Conservation (phyloP, 352 stramenopile species). For the Chrysophaeum taylorii region DNA sequence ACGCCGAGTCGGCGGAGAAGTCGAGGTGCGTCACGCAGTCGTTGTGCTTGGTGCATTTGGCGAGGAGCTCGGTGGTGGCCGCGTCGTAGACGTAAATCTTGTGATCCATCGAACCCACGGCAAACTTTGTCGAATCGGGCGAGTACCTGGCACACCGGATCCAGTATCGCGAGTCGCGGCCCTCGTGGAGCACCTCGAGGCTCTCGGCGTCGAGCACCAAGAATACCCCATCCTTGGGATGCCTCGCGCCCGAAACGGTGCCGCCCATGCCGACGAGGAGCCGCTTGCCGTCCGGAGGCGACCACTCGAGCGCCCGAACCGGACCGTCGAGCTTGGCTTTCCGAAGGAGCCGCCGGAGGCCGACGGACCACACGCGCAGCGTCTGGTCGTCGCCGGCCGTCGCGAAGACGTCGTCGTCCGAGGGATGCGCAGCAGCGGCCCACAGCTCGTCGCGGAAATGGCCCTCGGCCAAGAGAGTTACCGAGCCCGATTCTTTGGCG, state of each 20-base stretch:
- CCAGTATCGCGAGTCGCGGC: conserved; percentile 65
- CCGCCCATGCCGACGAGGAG: conserved; percentile 31
- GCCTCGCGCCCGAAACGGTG: conserved; percentile 20
- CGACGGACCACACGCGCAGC: conserved; percentile 63
- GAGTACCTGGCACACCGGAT: conserved; percentile 69
- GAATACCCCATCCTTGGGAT: conserved; percentile 34
- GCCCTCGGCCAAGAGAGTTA: conserved; percentile 31
- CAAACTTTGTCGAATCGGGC: conserved; percentile 63
- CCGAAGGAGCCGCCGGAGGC: conserved; percentile 14
- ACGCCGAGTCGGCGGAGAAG: conserved; percentile 61
- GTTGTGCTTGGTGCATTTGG: conserved; percentile 37
- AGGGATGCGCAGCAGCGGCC: conserved; percentile 57
- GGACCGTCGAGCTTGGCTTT: conserved; percentile 25
- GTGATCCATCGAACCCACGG: conserved; percentile 61
- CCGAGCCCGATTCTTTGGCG: conserved; percentile 16
- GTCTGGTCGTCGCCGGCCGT: conserved; percentile 66
- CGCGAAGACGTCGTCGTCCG: conserved; percentile 38
- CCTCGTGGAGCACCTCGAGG: conserved; percentile 63
- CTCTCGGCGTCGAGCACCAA: conserved; percentile 32
- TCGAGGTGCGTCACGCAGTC: conserved; percentile 59
- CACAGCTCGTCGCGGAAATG: conserved; percentile 65
- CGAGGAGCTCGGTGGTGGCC: conserved; percentile 28
- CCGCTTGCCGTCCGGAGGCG: conserved; percentile 26
- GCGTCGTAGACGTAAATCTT: conserved; percentile 78
- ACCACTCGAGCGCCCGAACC: conserved; percentile 26